These are phyloP conservation scores for Guadua angustifolia DNA, from an alignment of 176 grass and related monocot species.

Conservation along the genomic window DNA sequence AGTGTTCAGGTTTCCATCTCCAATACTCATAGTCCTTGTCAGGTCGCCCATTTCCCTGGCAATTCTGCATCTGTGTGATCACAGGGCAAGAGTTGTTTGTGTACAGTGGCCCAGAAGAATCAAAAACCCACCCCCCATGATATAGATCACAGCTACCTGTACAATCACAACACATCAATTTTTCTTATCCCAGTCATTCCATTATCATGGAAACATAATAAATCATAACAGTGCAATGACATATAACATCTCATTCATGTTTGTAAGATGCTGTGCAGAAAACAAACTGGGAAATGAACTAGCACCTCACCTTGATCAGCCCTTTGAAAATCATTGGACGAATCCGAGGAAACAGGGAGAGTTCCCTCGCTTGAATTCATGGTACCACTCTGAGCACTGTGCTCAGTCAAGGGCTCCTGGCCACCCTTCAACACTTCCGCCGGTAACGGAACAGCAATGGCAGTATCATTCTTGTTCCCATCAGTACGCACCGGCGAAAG, in stretches of 20 bases:
- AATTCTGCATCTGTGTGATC: constrained; percentile 91
- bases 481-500: constrained; percentile 9
- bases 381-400: constrained; percentile 29
- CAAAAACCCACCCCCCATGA: constrained; percentile 72
- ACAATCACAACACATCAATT: constrained; percentile 25
- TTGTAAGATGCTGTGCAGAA: background rate
- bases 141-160: constrained; percentile 79
- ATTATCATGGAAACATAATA: constrained; percentile 24
- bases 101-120: constrained; percentile 68
- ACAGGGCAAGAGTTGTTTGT: constrained; percentile 92
- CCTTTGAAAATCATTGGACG: constrained; percentile 19
- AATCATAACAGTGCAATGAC: constrained; percentile 10
- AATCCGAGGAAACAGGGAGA: background rate
- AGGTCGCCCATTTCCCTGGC: constrained; percentile 86
- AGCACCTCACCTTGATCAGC: constrained; percentile 44
- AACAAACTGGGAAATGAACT: background rate
- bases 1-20: constrained; percentile 88
- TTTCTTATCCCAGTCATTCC: constrained; percentile 1
- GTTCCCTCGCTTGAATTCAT: constrained; percentile 24
- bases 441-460: background rate
- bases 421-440: constrained; percentile 32
- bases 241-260: constrained; percentile 14
- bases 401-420: constrained; percentile 25
- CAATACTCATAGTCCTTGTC: constrained; percentile 88
- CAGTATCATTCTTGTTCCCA: constrained; percentile 2